Conservation (phyloP, 2,329 filamentous ascomycete genomes). For the Phoma sp. region DNA sequence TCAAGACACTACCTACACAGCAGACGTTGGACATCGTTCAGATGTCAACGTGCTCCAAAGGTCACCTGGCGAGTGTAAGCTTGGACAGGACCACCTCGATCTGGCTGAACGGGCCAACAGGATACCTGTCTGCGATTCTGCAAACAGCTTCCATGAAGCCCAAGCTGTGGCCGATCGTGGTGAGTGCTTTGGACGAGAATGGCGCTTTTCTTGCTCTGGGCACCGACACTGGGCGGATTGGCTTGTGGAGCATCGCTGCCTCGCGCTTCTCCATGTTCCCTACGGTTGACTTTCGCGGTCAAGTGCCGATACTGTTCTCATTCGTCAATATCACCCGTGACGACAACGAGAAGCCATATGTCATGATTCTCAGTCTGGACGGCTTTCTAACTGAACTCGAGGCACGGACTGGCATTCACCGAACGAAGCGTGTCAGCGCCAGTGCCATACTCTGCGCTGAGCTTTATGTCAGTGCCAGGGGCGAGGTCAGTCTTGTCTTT, state of each 20-base stretch:
- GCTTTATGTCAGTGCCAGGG: conserved; percentile 36
- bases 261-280: conserved; percentile 62
- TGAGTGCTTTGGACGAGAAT: conserved; percentile 68
- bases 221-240: conserved; percentile 62
- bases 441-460: conserved; percentile 36
- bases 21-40: conserved; percentile 74
- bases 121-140: conserved; percentile 39
- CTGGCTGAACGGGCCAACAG: conserved; percentile 55
- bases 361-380: conserved; percentile 69
- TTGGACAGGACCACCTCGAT: conserved; percentile 72
- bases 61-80: conserved; percentile 71
- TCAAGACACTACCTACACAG: conserved; percentile 66
- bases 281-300: conserved; percentile 61
- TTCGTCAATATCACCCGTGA: conserved; percentile 42
- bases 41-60: conserved; percentile 66
- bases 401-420: conserved; percentile 51
- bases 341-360: conserved; percentile 43
- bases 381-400: conserved; percentile 68
- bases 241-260: conserved; percentile 68
- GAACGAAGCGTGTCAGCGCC: conserved; percentile 37
- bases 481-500: conserved; percentile 39
- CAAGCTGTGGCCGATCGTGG: conserved; percentile 57
- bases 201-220: conserved; percentile 72
- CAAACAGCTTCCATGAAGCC: conserved; percentile 44
- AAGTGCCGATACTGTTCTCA: conserved; percentile 70